These are phyloP conservation scores for Dryas drummondii DNA, from an alignment of 306 rosid species.

Conservation along the genomic window DNA sequence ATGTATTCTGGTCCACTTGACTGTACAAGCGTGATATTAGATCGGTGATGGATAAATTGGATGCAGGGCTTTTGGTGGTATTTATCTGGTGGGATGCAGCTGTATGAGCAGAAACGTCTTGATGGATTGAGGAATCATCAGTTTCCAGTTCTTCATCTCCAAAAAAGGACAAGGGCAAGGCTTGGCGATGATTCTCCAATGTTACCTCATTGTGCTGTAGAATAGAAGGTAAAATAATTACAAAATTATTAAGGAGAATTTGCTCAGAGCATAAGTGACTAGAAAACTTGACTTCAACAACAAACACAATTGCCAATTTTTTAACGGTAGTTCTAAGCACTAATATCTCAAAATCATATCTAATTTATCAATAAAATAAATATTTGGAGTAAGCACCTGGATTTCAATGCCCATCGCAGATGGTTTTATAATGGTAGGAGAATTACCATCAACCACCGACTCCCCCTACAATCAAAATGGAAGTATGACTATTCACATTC, in stretches of 20 bases:
- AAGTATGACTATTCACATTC: constrained; percentile 4
- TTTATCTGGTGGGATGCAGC: constrained; percentile 35
- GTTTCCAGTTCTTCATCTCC: constrained; percentile 61
- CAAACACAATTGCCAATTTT: not conserved
- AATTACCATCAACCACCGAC: constrained; percentile 14
- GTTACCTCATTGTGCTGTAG: constrained; percentile 46
- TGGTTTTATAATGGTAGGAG: constrained; percentile 15
- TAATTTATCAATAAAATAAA: not conserved
- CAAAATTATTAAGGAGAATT: not conserved
- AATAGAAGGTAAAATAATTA: constrained; percentile 9
- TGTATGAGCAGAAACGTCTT: constrained; percentile 40
- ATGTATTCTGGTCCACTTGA: constrained; percentile 55
- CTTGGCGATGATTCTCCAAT: constrained; percentile 44
- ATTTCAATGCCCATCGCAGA: constrained; percentile 8
- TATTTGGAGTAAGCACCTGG: constrained; percentile 12
- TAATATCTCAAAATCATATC: not conserved
- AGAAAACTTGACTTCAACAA: constrained; percentile 8
- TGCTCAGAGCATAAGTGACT: constrained; percentile 14
- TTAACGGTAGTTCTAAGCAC: not conserved
- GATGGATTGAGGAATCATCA: constrained; percentile 37
- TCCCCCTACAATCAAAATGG: constrained; percentile 31
- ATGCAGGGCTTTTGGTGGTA: constrained; percentile 31
- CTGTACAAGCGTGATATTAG: constrained; percentile 72
- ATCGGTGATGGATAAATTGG: constrained; percentile 65
- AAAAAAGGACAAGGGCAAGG: constrained; percentile 78